Conservation (phyloP, 2,329 filamentous ascomycete genomes). For the Acephala macrosclerotiorum region DNA sequence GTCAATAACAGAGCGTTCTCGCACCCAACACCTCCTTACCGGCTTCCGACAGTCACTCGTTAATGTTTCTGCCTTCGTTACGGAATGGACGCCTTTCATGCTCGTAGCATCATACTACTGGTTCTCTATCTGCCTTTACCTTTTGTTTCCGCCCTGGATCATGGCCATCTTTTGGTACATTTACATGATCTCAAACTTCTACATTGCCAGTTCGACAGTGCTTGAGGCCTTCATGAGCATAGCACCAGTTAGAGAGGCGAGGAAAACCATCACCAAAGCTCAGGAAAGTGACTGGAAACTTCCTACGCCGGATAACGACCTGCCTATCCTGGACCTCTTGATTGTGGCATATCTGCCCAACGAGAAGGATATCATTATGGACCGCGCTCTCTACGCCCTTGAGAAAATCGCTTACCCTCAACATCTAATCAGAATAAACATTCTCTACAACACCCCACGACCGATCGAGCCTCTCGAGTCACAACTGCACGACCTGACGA, state of each 20-base stretch:
- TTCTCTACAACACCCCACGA: constrained; percentile 57
- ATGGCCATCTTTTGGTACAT: constrained; percentile 53
- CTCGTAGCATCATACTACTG: constrained; percentile 51
- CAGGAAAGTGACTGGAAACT: constrained; percentile 50
- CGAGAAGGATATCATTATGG: constrained; percentile 57
- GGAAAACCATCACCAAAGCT: constrained; percentile 46
- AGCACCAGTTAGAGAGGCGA: constrained; percentile 46
- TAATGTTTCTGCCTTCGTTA: constrained; percentile 31
- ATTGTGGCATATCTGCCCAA: constrained; percentile 60
- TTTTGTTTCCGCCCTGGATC: constrained; percentile 46
- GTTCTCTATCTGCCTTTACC: constrained; percentile 51
- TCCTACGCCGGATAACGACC: constrained; percentile 49
- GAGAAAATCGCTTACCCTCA: constrained; percentile 54
- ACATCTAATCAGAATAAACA: constrained; percentile 54
- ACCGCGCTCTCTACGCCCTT: constrained; percentile 53
- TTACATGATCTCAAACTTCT: constrained; percentile 52
- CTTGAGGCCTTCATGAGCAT: constrained; percentile 51
- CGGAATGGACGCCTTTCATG: constrained; percentile 51
- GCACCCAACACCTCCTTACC: background rate
- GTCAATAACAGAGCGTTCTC: background rate
- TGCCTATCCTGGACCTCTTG: constrained; percentile 53
- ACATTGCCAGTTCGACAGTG: constrained; percentile 51
- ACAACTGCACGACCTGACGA: constrained; percentile 48
- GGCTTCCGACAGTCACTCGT: background rate
- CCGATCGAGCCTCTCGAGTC: constrained; percentile 54